These are phyloP conservation scores for Pulveroboletus frians DNA, from an alignment of 768 basidiomycete genomes.

Conservation along the genomic window DNA sequence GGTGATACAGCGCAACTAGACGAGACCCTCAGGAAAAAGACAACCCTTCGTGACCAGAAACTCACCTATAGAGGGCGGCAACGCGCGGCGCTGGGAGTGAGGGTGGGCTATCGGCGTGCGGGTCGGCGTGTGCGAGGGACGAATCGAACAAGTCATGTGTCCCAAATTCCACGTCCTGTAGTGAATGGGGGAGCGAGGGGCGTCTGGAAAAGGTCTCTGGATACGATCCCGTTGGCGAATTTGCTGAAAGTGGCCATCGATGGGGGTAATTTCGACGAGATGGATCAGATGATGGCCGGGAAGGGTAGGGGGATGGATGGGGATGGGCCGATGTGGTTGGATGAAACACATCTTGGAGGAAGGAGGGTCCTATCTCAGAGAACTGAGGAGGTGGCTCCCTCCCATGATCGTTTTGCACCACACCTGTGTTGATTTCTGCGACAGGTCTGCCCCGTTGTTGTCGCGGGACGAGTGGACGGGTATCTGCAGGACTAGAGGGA, in stretches of 20 bases:
- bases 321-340: slow-evolving; percentile 17
- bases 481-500: slow-evolving; percentile 18
- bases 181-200: slow-evolving; percentile 10
- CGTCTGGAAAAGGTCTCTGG: slow-evolving; percentile 19
- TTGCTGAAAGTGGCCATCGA: slow-evolving; percentile 4
- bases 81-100: slow-evolving; percentile 18
- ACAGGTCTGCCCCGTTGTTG: not conserved
- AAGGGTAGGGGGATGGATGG: slow-evolving; percentile 21
- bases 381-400: slow-evolving; percentile 30
- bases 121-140: slow-evolving; percentile 41
- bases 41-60: not conserved
- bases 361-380: slow-evolving; percentile 28
- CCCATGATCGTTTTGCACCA: not conserved
- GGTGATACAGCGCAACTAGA: slow-evolving; percentile 52
- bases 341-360: slow-evolving; percentile 23
- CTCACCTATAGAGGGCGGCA: slow-evolving; percentile 56
- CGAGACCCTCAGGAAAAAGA: slow-evolving; percentile 3
- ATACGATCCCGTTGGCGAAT: slow-evolving; percentile 1
- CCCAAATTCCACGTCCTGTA: slow-evolving; percentile 4
- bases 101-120: slow-evolving; percentile 6
- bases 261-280: slow-evolving; percentile 9
- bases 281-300: slow-evolving; percentile 20
- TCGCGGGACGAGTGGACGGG: not conserved
- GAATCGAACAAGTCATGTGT: slow-evolving; percentile 39
- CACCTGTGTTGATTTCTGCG: slow-evolving; percentile 6